A percentile compares a stretch with the other conserved stretches of the same genome.
phyloP scores from a whole-genome alignment of 2,329 filamentous ascomycete genomes.

The Fusarium buxicola region DNA sequence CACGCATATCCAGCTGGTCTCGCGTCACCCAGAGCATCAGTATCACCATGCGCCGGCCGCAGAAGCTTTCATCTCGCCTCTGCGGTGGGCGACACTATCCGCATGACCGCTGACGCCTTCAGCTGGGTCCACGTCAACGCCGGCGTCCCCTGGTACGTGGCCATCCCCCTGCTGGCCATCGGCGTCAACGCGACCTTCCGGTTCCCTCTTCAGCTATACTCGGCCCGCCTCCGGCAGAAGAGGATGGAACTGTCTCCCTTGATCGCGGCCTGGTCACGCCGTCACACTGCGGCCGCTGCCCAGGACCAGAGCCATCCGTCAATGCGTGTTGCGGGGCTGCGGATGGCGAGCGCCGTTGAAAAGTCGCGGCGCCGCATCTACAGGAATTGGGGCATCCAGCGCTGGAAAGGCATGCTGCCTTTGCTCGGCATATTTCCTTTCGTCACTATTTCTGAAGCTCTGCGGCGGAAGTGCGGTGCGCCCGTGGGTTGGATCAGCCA shows the following conservation, averaged over 20 bases:
- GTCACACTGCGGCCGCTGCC: slow-evolving; percentile 36
- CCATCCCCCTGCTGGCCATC: slow-evolving; percentile 64
- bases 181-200: slow-evolving; percentile 58
- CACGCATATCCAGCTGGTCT: slow-evolving; percentile 11
- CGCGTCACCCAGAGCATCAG: slow-evolving; percentile 2
- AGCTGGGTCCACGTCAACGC: slow-evolving; percentile 56
- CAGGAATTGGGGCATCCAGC: slow-evolving; percentile 57
- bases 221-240: slow-evolving; percentile 46
- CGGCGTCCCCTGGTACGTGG: slow-evolving; percentile 64
- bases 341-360: slow-evolving; percentile 42
- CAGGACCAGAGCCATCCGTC: slow-evolving; percentile 18
- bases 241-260: slow-evolving; percentile 49
- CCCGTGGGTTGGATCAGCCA: slow-evolving; percentile 48
- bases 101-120: slow-evolving; percentile 57
- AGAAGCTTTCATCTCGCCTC: slow-evolving; percentile 52
- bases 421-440: slow-evolving; percentile 61
- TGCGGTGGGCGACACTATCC: slow-evolving; percentile 50
- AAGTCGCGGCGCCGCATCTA: slow-evolving; percentile 51
- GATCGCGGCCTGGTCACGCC: slow-evolving; percentile 48
- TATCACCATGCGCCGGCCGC: slow-evolving; percentile 26
- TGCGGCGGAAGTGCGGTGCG: slow-evolving; percentile 59
- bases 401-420: slow-evolving; percentile 58
- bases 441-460: slow-evolving; percentile 61
- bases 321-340: slow-evolving; percentile 39
- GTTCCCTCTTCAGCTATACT: slow-evolving; percentile 60